phyloP scores from a whole-genome alignment of 2,329 filamentous ascomycete genomes.

The Fonsecaea monophora region DNA sequence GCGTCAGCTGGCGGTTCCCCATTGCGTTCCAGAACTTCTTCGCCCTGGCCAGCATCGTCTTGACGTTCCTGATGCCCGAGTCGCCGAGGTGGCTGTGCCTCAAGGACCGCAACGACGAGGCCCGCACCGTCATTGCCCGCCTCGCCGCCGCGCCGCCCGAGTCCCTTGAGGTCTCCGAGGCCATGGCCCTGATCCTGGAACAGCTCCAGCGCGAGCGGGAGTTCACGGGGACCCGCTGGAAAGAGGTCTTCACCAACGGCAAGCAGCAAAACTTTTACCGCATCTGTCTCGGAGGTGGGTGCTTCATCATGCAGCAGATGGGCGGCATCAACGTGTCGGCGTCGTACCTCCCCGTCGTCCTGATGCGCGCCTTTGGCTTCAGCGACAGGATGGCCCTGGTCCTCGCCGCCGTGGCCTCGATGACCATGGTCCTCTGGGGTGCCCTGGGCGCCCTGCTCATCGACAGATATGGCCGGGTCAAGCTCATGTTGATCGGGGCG shows the following conservation, averaged over 20 bases:
- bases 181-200: not conserved
- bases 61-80: slow-evolving; percentile 46
- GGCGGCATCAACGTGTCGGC: slow-evolving; percentile 58
- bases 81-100: slow-evolving; percentile 52
- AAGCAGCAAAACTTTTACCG: slow-evolving; percentile 51
- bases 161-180: slow-evolving; percentile 1
- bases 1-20: slow-evolving; percentile 61
- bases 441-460: slow-evolving; percentile 52
- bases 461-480: slow-evolving; percentile 52
- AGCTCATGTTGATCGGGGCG: slow-evolving; percentile 39
- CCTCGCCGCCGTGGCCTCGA: slow-evolving; percentile 11
- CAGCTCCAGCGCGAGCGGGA: not conserved
- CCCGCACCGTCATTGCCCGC: not conserved
- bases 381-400: slow-evolving; percentile 14
- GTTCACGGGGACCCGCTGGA: slow-evolving; percentile 4
- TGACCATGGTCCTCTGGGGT: slow-evolving; percentile 16
- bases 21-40: slow-evolving; percentile 63
- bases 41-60: slow-evolving; percentile 53
- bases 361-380: slow-evolving; percentile 17
- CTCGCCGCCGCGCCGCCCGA: not conserved
- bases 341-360: slow-evolving; percentile 17
- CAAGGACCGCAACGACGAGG: slow-evolving; percentile 13
- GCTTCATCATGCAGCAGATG: slow-evolving; percentile 57
- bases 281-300: slow-evolving; percentile 50
- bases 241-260: slow-evolving; percentile 40